Conservation (phyloP, 2,329 filamentous ascomycete species). For the Aspergillus ochraceus region DNA sequence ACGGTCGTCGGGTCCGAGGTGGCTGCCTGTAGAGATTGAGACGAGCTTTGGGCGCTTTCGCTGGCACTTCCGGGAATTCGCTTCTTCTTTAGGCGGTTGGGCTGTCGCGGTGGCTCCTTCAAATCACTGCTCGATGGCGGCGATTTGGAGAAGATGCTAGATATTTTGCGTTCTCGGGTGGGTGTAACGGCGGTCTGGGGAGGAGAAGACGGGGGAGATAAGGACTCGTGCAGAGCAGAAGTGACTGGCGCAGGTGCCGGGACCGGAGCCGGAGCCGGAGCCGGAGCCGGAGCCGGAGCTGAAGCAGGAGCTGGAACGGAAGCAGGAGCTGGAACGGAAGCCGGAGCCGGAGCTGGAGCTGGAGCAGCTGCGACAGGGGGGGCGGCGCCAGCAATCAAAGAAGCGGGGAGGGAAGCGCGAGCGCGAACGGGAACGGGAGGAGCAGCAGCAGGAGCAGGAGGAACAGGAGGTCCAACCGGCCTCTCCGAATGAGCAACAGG, state of each 20-base stretch:
- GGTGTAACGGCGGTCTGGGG: slow-evolving; percentile 52
- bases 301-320: too few species aligned
- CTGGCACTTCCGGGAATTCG: slow-evolving; percentile 72
- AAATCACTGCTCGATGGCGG: slow-evolving; percentile 61
- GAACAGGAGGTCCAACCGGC: not conserved
- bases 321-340: too few species aligned
- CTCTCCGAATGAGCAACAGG: not conserved
- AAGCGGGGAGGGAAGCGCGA: too few species aligned
- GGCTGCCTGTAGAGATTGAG: slow-evolving; percentile 64
- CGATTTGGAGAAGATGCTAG: slow-evolving; percentile 67
- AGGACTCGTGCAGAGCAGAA: slow-evolving; percentile 40
- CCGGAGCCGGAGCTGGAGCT: too few species aligned
- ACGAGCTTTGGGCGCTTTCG: slow-evolving; percentile 88
- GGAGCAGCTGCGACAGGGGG: too few species aligned
- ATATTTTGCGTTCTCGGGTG: slow-evolving; percentile 65
- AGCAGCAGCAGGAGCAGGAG: not conserved
- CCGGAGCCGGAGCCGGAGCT: too few species aligned
- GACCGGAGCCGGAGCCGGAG: not conserved
- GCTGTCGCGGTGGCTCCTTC: slow-evolving; percentile 63
- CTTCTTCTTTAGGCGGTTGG: slow-evolving; percentile 92
- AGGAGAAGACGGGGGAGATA: slow-evolving; percentile 44
- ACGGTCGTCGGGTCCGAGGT: slow-evolving; percentile 42
- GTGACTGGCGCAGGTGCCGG: not conserved
- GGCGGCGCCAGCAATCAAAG: too few species aligned
- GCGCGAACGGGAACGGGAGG: too few species aligned